Evolutionary conservation across 495 filamentous ascomycete species (phyloP).

Genomic region (Sabuloglossum arenarium): DNA sequence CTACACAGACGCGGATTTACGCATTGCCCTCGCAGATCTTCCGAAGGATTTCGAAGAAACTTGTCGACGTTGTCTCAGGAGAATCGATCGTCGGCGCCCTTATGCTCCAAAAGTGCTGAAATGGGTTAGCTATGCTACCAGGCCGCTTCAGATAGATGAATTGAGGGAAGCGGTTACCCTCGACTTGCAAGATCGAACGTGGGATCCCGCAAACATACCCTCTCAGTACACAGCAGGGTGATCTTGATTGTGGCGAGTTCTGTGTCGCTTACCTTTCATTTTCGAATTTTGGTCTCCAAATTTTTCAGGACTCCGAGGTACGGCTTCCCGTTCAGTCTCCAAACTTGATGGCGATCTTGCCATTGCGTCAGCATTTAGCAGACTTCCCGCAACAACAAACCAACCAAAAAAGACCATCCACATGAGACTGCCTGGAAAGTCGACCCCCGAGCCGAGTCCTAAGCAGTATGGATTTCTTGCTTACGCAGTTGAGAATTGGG

Average conservation of each 20-base stretch:
- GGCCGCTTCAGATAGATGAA: slow-evolving; percentile 18
- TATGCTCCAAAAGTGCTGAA: not conserved
- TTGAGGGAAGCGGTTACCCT: slow-evolving; percentile 17
- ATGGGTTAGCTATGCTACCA: slow-evolving; percentile 16
- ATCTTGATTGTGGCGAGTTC: not conserved
- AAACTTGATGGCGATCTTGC: not conserved
- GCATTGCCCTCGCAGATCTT: slow-evolving; percentile 7
- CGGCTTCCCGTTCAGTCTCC: not conserved
- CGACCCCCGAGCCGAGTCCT: too few relatives aligned
- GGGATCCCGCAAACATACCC: slow-evolving; percentile 12
- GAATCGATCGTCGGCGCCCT: not conserved
- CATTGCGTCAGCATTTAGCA: not conserved
- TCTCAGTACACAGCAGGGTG: not conserved
- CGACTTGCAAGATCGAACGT: slow-evolving; percentile 10
- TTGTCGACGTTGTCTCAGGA: slow-evolving; percentile 8
- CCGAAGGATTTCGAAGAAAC: slow-evolving; percentile 15
- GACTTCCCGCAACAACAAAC: not conserved
- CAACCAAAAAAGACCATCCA: too few relatives aligned
- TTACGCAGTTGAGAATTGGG: too few relatives aligned
- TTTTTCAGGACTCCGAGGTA: too few relatives aligned
- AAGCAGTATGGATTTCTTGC: too few relatives aligned
- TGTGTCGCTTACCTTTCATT: not conserved
- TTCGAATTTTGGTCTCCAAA: not conserved
- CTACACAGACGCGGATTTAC: slow-evolving; percentile 12
- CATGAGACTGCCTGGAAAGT: too few relatives aligned